Evolutionary conservation across 192 early-diverging fungal species (phyloP).

Genomic region (Linnemannia exigua): DNA sequence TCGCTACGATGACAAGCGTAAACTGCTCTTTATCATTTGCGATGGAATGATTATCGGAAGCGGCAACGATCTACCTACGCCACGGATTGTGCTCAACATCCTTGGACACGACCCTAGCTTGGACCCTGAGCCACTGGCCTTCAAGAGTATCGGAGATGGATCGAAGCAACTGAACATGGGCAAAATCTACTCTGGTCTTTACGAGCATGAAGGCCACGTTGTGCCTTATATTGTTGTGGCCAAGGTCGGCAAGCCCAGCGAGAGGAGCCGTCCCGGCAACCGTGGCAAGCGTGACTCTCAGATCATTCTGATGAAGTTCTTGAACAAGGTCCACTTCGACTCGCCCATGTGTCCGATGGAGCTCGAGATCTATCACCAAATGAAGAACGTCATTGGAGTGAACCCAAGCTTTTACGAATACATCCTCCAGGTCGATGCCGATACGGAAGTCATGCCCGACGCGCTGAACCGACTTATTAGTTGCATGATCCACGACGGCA

Average conservation of each 20-base stretch:
- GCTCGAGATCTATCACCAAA: slow-evolving; percentile 96
- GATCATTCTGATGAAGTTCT: slow-evolving; percentile 93
- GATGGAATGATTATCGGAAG: slow-evolving; percentile 96
- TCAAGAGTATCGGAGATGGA: slow-evolving; percentile 92
- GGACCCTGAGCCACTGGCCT: slow-evolving; percentile 82
- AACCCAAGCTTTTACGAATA: slow-evolving; percentile 85
- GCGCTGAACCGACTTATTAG: slow-evolving; percentile 92
- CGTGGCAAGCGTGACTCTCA: slow-evolving; percentile 99
- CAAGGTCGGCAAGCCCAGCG: slow-evolving; percentile 92
- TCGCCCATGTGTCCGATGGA: slow-evolving; percentile 93
- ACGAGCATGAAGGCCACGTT: slow-evolving; percentile 88
- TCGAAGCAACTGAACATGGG: slow-evolving; percentile 93
- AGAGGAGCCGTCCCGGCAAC: slow-evolving; percentile 92
- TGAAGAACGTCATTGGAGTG: slow-evolving; percentile 97
- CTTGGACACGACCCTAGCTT: slow-evolving; percentile 86
- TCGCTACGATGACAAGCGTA: slow-evolving; percentile 89
- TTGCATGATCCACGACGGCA: slow-evolving; percentile 82
- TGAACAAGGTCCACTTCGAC: slow-evolving; percentile 94
- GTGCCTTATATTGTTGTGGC: slow-evolving; percentile 96
- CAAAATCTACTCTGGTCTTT: slow-evolving; percentile 96
- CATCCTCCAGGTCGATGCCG: slow-evolving; percentile 84
- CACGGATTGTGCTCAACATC: slow-evolving; percentile 95
- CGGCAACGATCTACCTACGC: slow-evolving; percentile 97
- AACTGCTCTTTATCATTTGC: slow-evolving; percentile 88
- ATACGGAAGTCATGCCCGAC: slow-evolving; percentile 87